A percentile compares a stretch with the other conserved stretches of the same genome.
Conservation (phyloP, 202 grass and related monocot genomes). For the Panicum virgatum region DNA sequence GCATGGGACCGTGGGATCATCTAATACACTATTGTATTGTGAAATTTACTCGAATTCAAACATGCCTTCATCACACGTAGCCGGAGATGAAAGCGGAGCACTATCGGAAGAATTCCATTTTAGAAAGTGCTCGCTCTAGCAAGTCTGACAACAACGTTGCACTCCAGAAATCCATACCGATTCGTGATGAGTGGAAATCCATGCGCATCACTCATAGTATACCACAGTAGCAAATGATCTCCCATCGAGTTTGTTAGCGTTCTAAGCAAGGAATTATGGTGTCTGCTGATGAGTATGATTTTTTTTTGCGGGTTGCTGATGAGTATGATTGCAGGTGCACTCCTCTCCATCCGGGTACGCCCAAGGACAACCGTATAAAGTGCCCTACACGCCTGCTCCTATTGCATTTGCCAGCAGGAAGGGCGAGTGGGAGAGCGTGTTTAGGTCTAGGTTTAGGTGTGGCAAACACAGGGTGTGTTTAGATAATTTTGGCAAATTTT, state of each 20-base stretch:
- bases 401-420: background rate
- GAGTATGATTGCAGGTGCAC: constrained; percentile 1
- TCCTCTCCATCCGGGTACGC: background rate
- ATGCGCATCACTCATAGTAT: background rate
- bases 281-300: background rate
- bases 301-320: no score
- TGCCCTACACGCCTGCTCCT: background rate
- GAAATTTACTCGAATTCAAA: background rate
- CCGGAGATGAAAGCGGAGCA: background rate
- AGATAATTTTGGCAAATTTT: no score
- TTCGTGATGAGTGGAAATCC: background rate
- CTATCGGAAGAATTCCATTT: background rate
- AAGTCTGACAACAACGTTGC: background rate
- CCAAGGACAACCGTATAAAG: background rate
- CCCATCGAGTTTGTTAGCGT: constrained; percentile 31
- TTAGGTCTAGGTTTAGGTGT: constrained; percentile 6
- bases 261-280: constrained; percentile 38
- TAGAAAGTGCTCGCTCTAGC: background rate
- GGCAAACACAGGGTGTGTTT: no score
- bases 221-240: background rate
- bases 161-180: background rate
- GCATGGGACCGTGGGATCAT: no score
- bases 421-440: background rate
- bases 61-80: background rate
- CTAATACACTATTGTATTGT: background rate